Base-by-base conservation (phyloP, 371 early-diverging fungal genomes). In the Blakeslea trispora region DNA sequence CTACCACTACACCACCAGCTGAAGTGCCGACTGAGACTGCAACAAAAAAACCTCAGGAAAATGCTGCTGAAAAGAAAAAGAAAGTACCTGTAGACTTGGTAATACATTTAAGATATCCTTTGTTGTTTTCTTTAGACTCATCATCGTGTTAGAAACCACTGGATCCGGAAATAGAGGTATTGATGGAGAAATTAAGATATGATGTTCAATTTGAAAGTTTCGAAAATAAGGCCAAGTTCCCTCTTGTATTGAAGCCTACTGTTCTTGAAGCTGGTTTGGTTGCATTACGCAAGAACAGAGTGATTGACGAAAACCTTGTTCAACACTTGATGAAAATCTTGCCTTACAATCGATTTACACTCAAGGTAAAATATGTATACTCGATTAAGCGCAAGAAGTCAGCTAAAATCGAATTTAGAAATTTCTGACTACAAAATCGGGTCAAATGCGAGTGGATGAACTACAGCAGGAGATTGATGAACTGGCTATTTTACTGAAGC, bases 331-430 rank as follows among this genome's bases (percentile, higher is more conserved):
- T 81, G 70, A 45, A 46, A 0, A 66, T 79, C n/a, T 56, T 84
- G 17, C 84, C 81, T 1, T 83, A 80, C 53, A 79, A 79, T 55
- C 65, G 68, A 43, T 81, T 74, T 42, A 81, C 82, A 1, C 45
- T 83, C 8, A 69, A 57, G 55, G 83, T 83, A 75, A 50, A 41
- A 10, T 23, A 11, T 1, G 31, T 6, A 22, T n/a, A n/a, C n/a
- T n/a, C n/a, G n/a, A n/a, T n/a, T n/a, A n/a, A n/a, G n/a, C n/a
- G n/a, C n/a, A n/a, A n/a, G n/a, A n/a, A n/a, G n/a, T n/a, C n/a
- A n/a, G n/a, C n/a, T n/a, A n/a, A n/a, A n/a, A n/a, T n/a, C n/a
- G n/a, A n/a, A n/a, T n/a, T n/a, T 53, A 77, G 75, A 78, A 78
- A 72, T 74, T 70, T 34, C 34, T 78, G 1, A 67, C 67, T 0